These are phyloP conservation scores for Zoysia japonica DNA, from an alignment of 176 grass and related monocot species.

Conservation along the genomic window DNA sequence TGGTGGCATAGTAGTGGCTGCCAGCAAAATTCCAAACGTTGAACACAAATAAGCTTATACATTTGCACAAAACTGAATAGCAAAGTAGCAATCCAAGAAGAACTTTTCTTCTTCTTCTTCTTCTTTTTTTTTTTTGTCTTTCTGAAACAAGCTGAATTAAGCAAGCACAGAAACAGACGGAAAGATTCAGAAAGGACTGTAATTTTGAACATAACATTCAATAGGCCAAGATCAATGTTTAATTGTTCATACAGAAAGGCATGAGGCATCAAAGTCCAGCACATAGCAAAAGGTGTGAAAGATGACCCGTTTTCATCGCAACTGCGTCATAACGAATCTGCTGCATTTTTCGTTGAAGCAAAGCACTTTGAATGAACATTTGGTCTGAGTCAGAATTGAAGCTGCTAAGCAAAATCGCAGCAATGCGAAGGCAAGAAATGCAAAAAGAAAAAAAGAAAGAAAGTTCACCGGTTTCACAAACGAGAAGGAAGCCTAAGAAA, in stretches of 20 bases:
- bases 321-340: not conserved
- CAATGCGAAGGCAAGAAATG: not conserved
- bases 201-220: not conserved
- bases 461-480: not conserved
- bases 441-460: not conserved
- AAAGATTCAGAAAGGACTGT: not conserved
- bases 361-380: not conserved
- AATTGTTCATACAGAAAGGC: not conserved
- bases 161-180: not conserved
- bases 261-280: not conserved
- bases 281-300: not conserved
- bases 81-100: not conserved
- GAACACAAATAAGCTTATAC: not conserved
- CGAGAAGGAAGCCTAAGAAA: not conserved
- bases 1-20: conserved; percentile 66
- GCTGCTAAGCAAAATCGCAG: not conserved
- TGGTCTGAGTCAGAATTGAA: not conserved
- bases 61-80: not conserved
- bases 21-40: not conserved
- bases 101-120: not conserved
- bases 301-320: not conserved
- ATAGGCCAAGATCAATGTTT: not conserved
- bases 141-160: not conserved
- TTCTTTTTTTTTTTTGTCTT: not conserved
- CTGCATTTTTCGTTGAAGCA: not conserved